These are phyloP conservation scores for Glonium stellatum DNA, from an alignment of 495 filamentous ascomycete species.

Conservation along the genomic window DNA sequence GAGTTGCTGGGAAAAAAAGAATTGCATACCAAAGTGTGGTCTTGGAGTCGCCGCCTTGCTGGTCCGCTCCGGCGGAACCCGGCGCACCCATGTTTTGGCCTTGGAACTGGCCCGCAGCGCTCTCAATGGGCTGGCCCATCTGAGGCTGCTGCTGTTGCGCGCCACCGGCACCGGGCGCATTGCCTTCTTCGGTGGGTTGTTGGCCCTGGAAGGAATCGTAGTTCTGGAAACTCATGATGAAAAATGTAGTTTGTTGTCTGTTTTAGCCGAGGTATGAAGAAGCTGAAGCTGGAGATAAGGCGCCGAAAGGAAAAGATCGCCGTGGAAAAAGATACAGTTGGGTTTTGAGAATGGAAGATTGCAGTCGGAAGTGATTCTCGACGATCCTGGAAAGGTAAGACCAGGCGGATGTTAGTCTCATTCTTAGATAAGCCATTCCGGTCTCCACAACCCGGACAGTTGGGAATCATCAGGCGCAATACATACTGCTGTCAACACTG, in stretches of 20 bases:
- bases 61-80: conserved; percentile 45
- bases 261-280: conserved; percentile 3
- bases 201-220: conserved; percentile 34
- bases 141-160: conserved; percentile 28
- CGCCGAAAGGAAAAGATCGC: conserved; percentile 6
- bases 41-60: conserved; percentile 60
- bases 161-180: conserved; percentile 23
- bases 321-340: not conserved
- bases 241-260: conserved; percentile 1
- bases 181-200: conserved; percentile 28
- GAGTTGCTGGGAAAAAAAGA: not conserved
- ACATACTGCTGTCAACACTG: not conserved
- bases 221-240: conserved; percentile 28
- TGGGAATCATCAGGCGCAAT: not conserved
- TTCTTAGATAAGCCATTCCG: no score
- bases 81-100: conserved; percentile 48
- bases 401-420: conserved; percentile 1
- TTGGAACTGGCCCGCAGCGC: conserved; percentile 49
- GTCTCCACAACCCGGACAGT: not conserved
- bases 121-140: conserved; percentile 46
- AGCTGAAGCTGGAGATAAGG: conserved; percentile 8
- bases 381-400: conserved; percentile 7
- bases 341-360: conserved; percentile 1
- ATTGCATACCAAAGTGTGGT: conserved; percentile 71
- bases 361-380: not conserved